Base-by-base conservation (phyloP, 495 filamentous ascomycete species). In the Penicillium goetzii region DNA sequence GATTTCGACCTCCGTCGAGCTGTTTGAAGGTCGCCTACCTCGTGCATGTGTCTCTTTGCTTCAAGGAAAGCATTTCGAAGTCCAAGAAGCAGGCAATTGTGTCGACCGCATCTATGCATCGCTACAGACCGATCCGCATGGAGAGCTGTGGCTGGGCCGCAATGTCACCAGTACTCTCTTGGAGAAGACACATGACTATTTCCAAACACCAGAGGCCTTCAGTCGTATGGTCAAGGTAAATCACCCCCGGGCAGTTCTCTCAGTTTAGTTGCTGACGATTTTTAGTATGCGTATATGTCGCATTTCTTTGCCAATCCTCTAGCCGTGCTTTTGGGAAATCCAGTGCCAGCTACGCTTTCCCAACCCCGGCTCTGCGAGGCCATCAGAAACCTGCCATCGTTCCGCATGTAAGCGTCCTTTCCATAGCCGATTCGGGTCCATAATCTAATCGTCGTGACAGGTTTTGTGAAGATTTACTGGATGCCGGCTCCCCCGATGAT, bases 251-350 rank as follows among this genome's bases (percentile, higher is more conserved):
- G 26, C 49, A 15, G 8, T 36, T 26, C 23, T n/a, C 10, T 8
- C 0, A 23, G 17, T 17, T 2, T 17, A 17, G 9, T 67, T 43
- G 50, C 65, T 72, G 62, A 72, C 25, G 21, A 11, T 53, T 7
- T 55, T 14, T 64, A 96, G 90, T 97, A 97, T 76, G 86, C 88
- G 15, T 94, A 95, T 66, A 97, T 99, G 94, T 92, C 89, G 32
- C 92, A 97, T 73, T 97, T 96, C 73, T 98, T 94, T 70, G 91
- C 91, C 43, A 97, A 98, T 72, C 86, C 91, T 0, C 77, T 97
- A n/a, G 90, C 90, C 47, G 76, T 92, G 19, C 78, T 96, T 38
- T 79, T 84, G 8, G 69, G 69, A 52, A 64, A 81, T 2, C 61
- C 83, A 0, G 53, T 87, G 25, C 51, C 58, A 25, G 54, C 56